A percentile compares a stretch with the other conserved stretches of the same genome.
Evolutionary conservation across 2,329 filamentous ascomycete genomes (phyloP).

Genomic region (Pezicula carpinea): DNA sequence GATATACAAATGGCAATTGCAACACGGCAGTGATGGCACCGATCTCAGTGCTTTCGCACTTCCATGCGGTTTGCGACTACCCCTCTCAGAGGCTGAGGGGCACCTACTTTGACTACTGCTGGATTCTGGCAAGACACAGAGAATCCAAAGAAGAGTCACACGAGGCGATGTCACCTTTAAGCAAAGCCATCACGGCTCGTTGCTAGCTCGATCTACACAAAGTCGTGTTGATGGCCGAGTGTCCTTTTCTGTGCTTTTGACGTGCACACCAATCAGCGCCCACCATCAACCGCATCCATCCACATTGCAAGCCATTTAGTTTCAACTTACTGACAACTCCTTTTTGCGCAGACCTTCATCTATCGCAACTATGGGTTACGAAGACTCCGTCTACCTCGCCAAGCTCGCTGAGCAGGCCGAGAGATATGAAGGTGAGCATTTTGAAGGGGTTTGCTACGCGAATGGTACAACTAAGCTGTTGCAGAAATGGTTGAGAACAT

Average conservation of each 20-base stretch:
- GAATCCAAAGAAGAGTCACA: no score
- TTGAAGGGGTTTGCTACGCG: background rate
- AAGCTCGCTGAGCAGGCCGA: constrained; percentile 99
- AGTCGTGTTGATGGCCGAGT: no score
- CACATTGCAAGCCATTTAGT: constrained; percentile 4
- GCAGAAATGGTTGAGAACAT: constrained; percentile 98
- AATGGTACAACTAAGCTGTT: background rate
- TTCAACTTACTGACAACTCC: background rate
- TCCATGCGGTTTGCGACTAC: constrained; percentile 15
- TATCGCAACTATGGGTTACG: constrained; percentile 85
- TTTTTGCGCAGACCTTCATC: background rate
- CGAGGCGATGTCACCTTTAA: background rate
- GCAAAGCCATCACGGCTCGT: background rate
- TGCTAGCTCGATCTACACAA: no score
- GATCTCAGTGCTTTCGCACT: background rate
- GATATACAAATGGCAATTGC: background rate
- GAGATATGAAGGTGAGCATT: constrained; percentile 92
- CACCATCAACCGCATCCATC: background rate
- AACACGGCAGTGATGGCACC: constrained; percentile 1
- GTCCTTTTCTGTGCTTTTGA: no score
- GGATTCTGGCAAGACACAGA: background rate
- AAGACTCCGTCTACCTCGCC: constrained; percentile 98
- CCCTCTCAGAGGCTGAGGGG: constrained; percentile 24
- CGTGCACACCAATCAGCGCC: background rate
- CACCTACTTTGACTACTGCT: constrained; percentile 11